Evolutionary conservation across 1,284 basidiomycete genomes (phyloP), one percentile per base, ranked within the genome.

Genomic region (Pterulicium gracile): DNA sequence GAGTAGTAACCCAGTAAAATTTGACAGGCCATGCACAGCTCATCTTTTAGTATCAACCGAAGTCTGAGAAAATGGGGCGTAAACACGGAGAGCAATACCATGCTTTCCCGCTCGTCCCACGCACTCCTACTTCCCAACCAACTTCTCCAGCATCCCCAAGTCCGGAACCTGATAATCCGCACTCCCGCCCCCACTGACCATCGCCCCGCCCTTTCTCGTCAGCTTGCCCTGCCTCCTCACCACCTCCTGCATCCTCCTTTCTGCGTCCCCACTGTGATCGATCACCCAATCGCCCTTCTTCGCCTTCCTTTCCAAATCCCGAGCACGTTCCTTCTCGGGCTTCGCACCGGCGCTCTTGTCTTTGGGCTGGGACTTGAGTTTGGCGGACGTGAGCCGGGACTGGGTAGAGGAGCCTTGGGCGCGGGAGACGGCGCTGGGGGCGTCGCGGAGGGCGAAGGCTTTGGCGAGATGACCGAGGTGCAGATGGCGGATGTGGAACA

Each of bases 381-480:
- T 47, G 54, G n/a, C 45, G 49, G 47, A 57, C 58, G 46, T 51
- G 59, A 32, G 55, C 54, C 3, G 61, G 56, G 3, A 61, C 61
- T 17, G n/a, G n/a, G n/a, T n/a, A n/a, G n/a, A n/a, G n/a, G n/a
- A n/a, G 4, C 36, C 15, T 39, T 39, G 36, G 36, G 36, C 36
- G n/a, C 15, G 5, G 7, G 68, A 71, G 40, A 91, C 75, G 1
- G 78, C 65, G 22, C 75, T 85, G 0, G 96, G 96, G 1, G 95
- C 89, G 51, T 98, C 95, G 27, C 96, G 83, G 45, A 98, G 72
- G 0, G 91, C 93, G 59, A 98, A 99, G 0, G 92, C 80, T 64
- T 99, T 98, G 32, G 96, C 95, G 18, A 98, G 66, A 68, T 99
- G 96, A 1, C 96, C 96, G 35, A 97, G 76, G 60, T 99, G 96